Base-by-base conservation (phyloP, 2,329 filamentous ascomycete species). In the Phyllosticta citriasiana region DNA sequence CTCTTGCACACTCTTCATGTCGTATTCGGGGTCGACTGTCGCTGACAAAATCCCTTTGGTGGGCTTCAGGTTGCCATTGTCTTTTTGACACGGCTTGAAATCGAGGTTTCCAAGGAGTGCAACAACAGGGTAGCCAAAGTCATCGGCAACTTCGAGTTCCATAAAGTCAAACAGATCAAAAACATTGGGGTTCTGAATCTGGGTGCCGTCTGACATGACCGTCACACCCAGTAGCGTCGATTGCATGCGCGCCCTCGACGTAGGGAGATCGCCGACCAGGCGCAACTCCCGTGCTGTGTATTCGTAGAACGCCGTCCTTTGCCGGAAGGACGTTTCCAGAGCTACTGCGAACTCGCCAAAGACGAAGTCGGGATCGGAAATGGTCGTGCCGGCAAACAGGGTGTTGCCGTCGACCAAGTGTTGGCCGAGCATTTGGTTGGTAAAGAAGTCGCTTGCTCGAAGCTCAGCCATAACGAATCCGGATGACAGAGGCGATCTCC, bases 131-230 rank as follows among this genome's bases (percentile, higher is more conserved):
- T 82, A 73, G 2, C 80, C 70, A 53, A 76, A 68, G 12, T 73
- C 69, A 62, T 73, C 72, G 0, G 76, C 73, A 50, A 86, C 78
- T 55, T 83, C 80, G 10, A 88, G 73, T 63, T 89, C 86, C 71
- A 94, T 82, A 68, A 97, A 97, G 74, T 99, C 94, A 68, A 96
- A 94, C 24, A 97, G 81, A 65, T 97, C 91, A 69, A 97, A 96
- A 6, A 97, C 82, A 3, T 88, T 91, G 0, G 87, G 82, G 62
- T 91, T 88, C 27, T 79, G 77, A 47, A 88, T 78, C 4, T 84
- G 78, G 59, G 89, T 83, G 55, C 87, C 86, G 62, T 84, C 84
- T 14, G 87, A 82, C 19, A 85, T 78, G 10, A 83, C 79, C 7
- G 90, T 84, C 52, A 88, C 85, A 4, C 94, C 94, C 53, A 92